These are phyloP conservation scores for Plasmodium knowlesi DNA, from an alignment of 169 alveolate species.

Conservation along the genomic window DNA sequence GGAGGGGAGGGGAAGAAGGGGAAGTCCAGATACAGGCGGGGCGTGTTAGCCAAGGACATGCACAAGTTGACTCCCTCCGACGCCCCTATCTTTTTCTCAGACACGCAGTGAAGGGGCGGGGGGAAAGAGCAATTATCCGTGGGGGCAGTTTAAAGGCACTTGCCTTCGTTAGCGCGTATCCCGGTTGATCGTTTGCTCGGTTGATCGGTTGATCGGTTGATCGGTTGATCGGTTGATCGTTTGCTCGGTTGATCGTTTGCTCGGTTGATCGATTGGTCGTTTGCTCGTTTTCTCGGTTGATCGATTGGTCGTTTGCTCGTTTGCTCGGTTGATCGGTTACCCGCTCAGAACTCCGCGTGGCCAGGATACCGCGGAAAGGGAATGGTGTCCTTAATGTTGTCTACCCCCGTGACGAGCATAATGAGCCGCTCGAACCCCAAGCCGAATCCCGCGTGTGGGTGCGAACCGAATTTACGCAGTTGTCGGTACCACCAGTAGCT, in stretches of 20 bases:
- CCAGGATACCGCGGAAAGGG: constrained; percentile 99
- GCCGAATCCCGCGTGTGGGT: constrained; percentile 99
- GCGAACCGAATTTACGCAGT: constrained; percentile 96
- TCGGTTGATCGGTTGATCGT: neutral
- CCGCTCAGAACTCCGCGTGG: constrained; percentile 92
- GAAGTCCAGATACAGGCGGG: neutral
- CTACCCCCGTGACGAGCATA: constrained; percentile 98
- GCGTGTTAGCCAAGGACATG: constrained; percentile 21
- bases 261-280: neutral
- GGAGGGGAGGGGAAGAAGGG: neutral
- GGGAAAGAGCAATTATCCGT: neutral
- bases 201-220: neutral
- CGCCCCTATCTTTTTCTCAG: constrained; percentile 58
- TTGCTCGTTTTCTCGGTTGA: neutral
- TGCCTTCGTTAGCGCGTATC: neutral
- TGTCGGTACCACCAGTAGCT: constrained; percentile 95
- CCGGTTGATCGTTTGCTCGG: neutral
- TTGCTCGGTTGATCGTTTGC: neutral
- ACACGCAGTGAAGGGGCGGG: neutral
- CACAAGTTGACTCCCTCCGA: constrained; percentile 8
- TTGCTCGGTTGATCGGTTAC: too few relatives aligned
- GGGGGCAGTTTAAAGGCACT: neutral
- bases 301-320: too few relatives aligned
- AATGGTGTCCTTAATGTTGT: constrained; percentile 98
- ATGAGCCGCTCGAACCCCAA: constrained; percentile 97